Base-by-base conservation (phyloP, 495 filamentous ascomycete genomes). In the Barbatosphaeria neglecta region DNA sequence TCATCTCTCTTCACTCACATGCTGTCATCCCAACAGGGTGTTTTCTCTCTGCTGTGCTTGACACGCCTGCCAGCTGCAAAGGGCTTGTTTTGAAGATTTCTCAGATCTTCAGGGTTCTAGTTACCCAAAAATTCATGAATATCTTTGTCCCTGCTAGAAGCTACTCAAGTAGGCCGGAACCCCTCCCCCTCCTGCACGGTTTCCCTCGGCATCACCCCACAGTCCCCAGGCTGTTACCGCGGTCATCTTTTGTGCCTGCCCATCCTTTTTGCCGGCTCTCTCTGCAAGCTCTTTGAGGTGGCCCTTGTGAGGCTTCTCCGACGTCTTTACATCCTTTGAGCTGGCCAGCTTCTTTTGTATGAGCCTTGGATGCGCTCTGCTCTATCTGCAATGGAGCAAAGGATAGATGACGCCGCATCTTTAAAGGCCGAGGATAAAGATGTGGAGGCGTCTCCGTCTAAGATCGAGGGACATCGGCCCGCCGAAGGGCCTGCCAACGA, bases 391-490 rank as follows among this genome's bases (percentile, higher is more conserved):
- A 41, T 41, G 39, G 18, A 48, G 27, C 16, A 43, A 43, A 39
- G 37, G 10, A 19, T 22, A 19, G 46, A 16, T 27, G 40, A 43
- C 18, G n/a, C 39, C 25, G 40, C 17, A 35, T 31, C 10, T 17
- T 22, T n/a, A 40, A 42, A 48, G 39, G 25, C 38, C 3, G 53
- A 52, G 23, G 43, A 48, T 42, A 46, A 42, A 18, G 46, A 22
- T 3, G 27, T n/a, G 37, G 6, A 33, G 16, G 33, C 18, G 35
- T 25, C 33, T 37, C 35, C 18, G 15, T 18, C 22, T 22, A 56
- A 51, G 37, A 25, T 42, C 22, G 51, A 54, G 31, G 57, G 59
- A 9, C 58, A 57, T 5, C 50, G 55, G n/a, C 47, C 53, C 31
- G 43, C 23, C 17, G 39, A 58, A 6, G 52, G 53, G n/a, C 47